Base-by-base conservation (phyloP, 2,329 filamentous ascomycete genomes). In the Alternaria atra region DNA sequence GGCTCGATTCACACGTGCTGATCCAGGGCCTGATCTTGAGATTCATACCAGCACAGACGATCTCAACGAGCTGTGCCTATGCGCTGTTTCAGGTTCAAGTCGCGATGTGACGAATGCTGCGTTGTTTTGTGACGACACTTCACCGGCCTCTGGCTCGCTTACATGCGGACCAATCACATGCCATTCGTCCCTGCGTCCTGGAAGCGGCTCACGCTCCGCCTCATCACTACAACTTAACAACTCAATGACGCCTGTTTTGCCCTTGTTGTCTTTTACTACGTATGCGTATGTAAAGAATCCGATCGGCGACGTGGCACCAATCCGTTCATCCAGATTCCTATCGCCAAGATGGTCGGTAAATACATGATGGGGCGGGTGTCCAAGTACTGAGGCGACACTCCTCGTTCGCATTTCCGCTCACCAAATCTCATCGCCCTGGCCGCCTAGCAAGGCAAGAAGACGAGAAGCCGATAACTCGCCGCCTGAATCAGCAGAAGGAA, bases 91-190 rank as follows among this genome's bases (percentile, higher is more conserved):
- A 32, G 29, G 29, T 50, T 50, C 46, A 32, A 20, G 29, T 20
- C 20, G 52, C 30, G 37, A 60, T 47, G 57, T 56, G 57, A 51
- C 53, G 52, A 43, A 32, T 40, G 57, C 44, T 60, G 53, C 46
- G 53, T 56, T 55, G 46, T 60, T 44, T 44, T 48, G 57, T 56
- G 57, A 58, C 32, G 55, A 60, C 44, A 56, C 57, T 60, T 60
- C 57, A 60, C 57, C 55, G 29, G 50, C 44, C 55, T 54, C 32
- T 29, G 27, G 42, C 48, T 51, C 37, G 57, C 57, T 51, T 50
- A 29, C 37, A 54, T 25, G 27, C 32, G n/a, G 32, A 43, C 57
- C 57, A 60, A 60, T 60, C 52, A 60, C 39, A 32, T 17, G 46
- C 15, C 37, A 32, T 4, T 27, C 32, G 57, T 50, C 42, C 57